Evolutionary conservation across 2,329 filamentous ascomycete species (phyloP).

Genomic region (Calonectria hongkongensis): DNA sequence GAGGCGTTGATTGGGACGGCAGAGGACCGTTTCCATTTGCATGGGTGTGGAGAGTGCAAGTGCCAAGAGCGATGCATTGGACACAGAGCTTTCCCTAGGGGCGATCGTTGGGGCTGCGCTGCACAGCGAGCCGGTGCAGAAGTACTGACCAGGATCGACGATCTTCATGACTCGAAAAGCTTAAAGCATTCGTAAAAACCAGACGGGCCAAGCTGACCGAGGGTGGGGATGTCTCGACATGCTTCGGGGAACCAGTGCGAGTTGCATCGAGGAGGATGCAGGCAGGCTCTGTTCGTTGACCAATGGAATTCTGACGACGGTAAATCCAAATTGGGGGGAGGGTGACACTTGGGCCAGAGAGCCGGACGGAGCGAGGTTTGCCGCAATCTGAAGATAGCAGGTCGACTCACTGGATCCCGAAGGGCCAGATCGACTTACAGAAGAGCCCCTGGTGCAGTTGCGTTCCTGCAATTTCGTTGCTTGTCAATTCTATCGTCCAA

Average conservation of each 20-base stretch:
- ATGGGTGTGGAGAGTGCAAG: conserved; percentile 2
- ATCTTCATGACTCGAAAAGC: conserved; percentile 33
- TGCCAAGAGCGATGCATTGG: conserved; percentile 16
- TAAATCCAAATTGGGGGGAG: conserved; percentile 10
- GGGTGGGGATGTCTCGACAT: conserved; percentile 18
- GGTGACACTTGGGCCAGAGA: conserved; percentile 1
- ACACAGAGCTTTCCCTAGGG: conserved; percentile 5
- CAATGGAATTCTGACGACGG: conserved; percentile 11
- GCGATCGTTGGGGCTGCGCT: conserved; percentile 19
- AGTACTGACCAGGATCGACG: conserved; percentile 9
- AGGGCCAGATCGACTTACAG: not conserved
- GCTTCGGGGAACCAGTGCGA: conserved; percentile 16
- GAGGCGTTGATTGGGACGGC: conserved; percentile 37
- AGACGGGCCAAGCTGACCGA: conserved; percentile 29
- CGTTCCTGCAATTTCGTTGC: conserved; percentile 52
- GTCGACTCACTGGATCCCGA: not conserved
- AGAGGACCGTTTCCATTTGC: not conserved
- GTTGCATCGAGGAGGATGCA: conserved; percentile 7
- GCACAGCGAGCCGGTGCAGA: conserved; percentile 7
- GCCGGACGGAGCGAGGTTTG: conserved; percentile 4
- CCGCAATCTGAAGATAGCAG: conserved; percentile 21
- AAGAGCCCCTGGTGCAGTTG: conserved; percentile 14
- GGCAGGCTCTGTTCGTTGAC: conserved; percentile 4
- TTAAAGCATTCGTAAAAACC: conserved; percentile 27
- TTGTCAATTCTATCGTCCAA: conserved; percentile 13